Percentiles rank a stretch among this genome's conserved stretches.
phyloP scores from a whole-genome alignment of 2,329 filamentous ascomycete genomes.

The Fusarium sacchari region DNA sequence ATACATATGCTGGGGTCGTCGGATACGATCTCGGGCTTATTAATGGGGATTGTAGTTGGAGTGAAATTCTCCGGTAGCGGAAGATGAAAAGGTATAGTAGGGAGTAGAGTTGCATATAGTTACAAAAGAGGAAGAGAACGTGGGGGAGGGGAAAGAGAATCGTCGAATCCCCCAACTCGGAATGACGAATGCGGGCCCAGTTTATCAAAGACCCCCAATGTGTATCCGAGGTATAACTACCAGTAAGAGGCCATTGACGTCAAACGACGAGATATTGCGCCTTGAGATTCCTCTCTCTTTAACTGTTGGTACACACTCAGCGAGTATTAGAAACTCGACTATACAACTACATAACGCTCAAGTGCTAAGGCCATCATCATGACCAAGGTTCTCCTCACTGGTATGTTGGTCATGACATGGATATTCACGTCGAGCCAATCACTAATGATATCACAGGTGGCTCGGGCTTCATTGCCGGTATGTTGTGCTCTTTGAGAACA shows the following conservation, averaged over 20 bases:
- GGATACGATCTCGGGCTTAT: not conserved
- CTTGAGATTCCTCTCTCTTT: not conserved
- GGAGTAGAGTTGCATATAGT: not conserved
- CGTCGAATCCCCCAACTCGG: conserved; percentile 26
- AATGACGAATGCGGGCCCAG: conserved; percentile 42
- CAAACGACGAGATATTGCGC: not conserved
- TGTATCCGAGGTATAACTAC: conserved; percentile 1
- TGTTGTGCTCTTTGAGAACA: not conserved
- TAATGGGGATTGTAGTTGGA: not conserved
- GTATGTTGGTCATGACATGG: conserved; percentile 21
- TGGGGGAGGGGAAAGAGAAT: conserved; percentile 19
- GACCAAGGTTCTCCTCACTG: conserved; percentile 48
- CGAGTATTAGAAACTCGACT: not conserved
- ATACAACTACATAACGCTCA: not conserved
- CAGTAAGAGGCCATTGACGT: conserved; percentile 15
- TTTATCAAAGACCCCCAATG: conserved; percentile 23
- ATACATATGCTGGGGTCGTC: not conserved
- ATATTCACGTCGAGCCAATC: not conserved
- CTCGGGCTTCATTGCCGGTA: conserved; percentile 51
- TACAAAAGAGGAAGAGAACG: conserved; percentile 19
- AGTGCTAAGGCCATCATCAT: conserved; percentile 25
- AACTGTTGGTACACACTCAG: not conserved
- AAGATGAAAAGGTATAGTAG: too few species aligned
- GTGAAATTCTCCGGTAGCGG: conserved; percentile 13
- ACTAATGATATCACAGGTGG: conserved; percentile 41